Percentiles rank a stretch among this genome's conserved stretches.
Conservation (phyloP, 164 flowering plant genomes). For the Sedum album region DNA sequence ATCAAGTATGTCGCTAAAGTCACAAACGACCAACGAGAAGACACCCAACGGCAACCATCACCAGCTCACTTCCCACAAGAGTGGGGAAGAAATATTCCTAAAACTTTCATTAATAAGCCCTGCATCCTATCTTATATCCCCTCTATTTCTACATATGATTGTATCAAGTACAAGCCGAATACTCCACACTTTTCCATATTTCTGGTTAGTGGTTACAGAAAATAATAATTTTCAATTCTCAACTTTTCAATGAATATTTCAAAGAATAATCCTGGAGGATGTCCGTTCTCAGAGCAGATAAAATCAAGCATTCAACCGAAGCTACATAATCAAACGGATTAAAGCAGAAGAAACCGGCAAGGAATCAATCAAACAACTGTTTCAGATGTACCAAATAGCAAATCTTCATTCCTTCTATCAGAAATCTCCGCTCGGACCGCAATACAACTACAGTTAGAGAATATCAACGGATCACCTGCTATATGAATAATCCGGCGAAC, state of each 20-base stretch:
- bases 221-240: neutral
- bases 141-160: slow-evolving; percentile 2
- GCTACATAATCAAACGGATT: neutral
- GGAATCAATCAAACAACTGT: neutral
- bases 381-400: neutral
- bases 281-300: neutral
- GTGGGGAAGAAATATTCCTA: slow-evolving; percentile 35
- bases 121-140: slow-evolving; percentile 16
- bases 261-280: neutral
- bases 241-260: neutral
- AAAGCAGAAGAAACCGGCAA: neutral
- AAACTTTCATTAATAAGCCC: slow-evolving; percentile 15
- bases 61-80: slow-evolving; percentile 59
- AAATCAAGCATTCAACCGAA: neutral
- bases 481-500: slow-evolving; percentile 35
- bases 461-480: slow-evolving; percentile 67
- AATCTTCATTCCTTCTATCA: slow-evolving; percentile 6
- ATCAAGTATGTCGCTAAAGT: slow-evolving; percentile 46
- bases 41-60: slow-evolving; percentile 63
- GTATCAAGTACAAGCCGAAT: neutral
- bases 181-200: neutral
- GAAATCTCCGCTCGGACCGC: slow-evolving; percentile 3
- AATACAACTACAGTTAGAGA: slow-evolving; percentile 7
- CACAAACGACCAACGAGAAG: slow-evolving; percentile 58
- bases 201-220: neutral